Evolutionary conservation across 345 rosid species (phyloP), one percentile per base, ranked within the genome.

Genomic region (Raphanus sativus): DNA sequence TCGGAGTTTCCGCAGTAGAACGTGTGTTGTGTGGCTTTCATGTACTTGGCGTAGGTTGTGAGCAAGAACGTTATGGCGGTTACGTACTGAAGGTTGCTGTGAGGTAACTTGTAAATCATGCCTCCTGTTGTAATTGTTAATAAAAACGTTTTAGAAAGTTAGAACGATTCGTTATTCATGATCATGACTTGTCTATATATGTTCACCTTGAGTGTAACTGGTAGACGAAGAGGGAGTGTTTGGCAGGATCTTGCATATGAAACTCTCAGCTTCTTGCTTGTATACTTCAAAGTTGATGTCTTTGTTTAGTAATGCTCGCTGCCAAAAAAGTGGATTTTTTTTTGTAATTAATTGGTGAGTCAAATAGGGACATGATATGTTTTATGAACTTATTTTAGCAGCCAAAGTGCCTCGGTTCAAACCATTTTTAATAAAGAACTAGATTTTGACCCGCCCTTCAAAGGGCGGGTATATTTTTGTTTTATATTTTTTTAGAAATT

Each of bases 11-110:
- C 97, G 48, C 98, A 94, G 76, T 79, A 80, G 81, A 94, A 90
- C 0, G 87, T 84, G 29, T 86, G 88, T 13, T 65, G 83, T 8
- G 83, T 71, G 5, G 88, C 58, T 82, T 84, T 86, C 94, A 91
- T 87, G 86, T 94, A 91, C 74, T 91, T 94, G 24, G 90, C 93
- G 76, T 94, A 94, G 9, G 97, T 91, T 1, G 97, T 88, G 65
- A 94, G 89, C 77, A 91, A 80, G 82, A 85, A 94, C 40, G 96
- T 69, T 78, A 91, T 90, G 63, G 97, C 86, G 24, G 94, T 87
- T 12, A 94, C 98, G 71, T 94, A 89, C 75, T 91, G 98, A 3
- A 94, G 94, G 70, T 91, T 94, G 74, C 90, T 90, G 40, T 77
- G 69, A 24, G 90, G 86, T 50, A 88, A 70, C 85, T 94, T 94